Base-by-base conservation (phyloP, 2,329 filamentous ascomycete species). In the Fusarium nurragi region DNA sequence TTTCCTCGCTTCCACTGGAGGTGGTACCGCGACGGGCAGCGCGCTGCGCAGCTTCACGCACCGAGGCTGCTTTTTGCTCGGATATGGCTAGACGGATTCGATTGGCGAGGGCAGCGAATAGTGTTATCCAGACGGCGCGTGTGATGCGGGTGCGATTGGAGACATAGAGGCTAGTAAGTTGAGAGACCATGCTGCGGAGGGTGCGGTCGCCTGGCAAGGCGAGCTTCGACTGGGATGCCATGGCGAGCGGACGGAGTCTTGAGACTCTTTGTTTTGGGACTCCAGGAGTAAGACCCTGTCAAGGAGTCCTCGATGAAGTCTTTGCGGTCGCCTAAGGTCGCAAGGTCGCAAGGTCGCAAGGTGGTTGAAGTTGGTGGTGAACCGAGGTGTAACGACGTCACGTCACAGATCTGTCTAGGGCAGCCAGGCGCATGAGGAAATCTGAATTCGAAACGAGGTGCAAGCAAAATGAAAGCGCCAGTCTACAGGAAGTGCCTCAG, bases 71-170 rank as follows among this genome's bases (percentile, higher is more conserved):
- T 77, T 97, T 97, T 77, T 98, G 95, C 76, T 97, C 94, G 58
- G 91, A 89, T 74, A 98, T 90, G 71, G 94, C 94, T 85, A 93
- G 89, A 71, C 94, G 93, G 52, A 98, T 89, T 71, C 95, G 93
- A 77, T 97, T 94, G 60, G 90, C 83, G 60, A 97, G 87, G 44
- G 92, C 88, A 68, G 94, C 80, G 70, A 94, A 87, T 69, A 97
- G 85, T 25, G 92, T 89, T 63, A 97, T 81, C 81, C 96, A 97
- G 69, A 97, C 87, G 65, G 88, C 88, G 73, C 92, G 90, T 21
- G 92, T 94, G 77, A 97, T 93, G 68, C 87, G 87, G 47, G 88
- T 92, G 69, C 93, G 91, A 78, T 97, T 88, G 63, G 86, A 84
- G 64, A 94, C 83, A 78, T 97, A 97, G 45, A 93, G 84, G 47